These are phyloP conservation scores for Pneumocystis oryctolagi DNA, from an alignment of 1,139 yeast genomes.

Conservation along the genomic window DNA sequence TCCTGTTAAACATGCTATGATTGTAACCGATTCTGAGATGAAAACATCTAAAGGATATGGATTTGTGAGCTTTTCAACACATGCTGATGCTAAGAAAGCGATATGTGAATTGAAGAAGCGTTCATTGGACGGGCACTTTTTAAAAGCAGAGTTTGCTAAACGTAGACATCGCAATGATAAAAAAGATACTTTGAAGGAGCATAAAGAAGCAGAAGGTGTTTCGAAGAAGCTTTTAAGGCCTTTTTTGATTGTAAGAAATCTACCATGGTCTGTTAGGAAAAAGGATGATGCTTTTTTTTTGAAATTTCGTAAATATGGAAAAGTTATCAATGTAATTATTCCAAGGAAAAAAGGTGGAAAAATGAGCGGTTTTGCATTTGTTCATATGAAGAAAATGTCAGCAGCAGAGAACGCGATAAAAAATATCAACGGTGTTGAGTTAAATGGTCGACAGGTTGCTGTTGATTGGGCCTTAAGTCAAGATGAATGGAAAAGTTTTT, in stretches of 20 bases:
- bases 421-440: conserved; percentile 54
- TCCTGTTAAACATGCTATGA: conserved; percentile 89
- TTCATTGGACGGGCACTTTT: conserved; percentile 49
- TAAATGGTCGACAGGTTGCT: conserved; percentile 83
- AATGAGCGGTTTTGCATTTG: conserved; percentile 91
- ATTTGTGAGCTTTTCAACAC: conserved; percentile 74
- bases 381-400: conserved; percentile 66
- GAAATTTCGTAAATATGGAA: conserved; percentile 58
- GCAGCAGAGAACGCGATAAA: conserved; percentile 75
- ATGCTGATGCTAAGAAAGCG: conserved; percentile 73
- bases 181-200: conserved; percentile 18
- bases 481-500: conserved; percentile 43
- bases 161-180: conserved; percentile 64
- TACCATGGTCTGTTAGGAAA: conserved; percentile 90
- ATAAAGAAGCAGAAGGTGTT: conserved; percentile 13
- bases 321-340: conserved; percentile 75
- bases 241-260: conserved; percentile 70
- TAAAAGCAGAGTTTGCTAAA: conserved; percentile 77
- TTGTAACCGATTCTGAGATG: conserved; percentile 64
- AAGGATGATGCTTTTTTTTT: conserved; percentile 31
- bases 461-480: conserved; percentile 90
- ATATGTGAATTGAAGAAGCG: conserved; percentile 49
- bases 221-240: conserved; percentile 49
- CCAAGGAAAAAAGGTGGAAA: conserved; percentile 80
- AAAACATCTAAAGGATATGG: conserved; percentile 79